Conservation (phyloP, 1,284 basidiomycete species). For the Ganoderma sinense region DNA sequence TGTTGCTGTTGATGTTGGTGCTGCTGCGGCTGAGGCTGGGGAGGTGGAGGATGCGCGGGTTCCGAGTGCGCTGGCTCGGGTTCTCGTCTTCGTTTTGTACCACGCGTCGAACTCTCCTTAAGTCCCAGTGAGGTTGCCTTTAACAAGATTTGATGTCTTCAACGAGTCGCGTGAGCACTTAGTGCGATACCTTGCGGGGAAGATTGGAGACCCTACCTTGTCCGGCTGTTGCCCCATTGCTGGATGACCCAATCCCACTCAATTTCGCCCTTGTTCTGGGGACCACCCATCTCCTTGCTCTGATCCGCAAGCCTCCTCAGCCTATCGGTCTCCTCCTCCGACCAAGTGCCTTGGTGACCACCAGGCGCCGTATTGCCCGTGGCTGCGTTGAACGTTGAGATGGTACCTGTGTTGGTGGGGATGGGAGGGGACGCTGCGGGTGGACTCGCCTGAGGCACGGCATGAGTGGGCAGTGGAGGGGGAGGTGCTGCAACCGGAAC, state of each 20-base stretch:
- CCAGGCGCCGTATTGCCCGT: conserved; percentile 49
- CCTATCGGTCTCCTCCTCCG: conserved; percentile 74
- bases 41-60: conserved; percentile 41
- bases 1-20: conserved; percentile 8
- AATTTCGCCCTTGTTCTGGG: conserved; percentile 58
- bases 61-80: conserved; percentile 43
- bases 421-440: conserved; percentile 25
- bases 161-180: background rate
- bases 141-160: conserved; percentile 78
- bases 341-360: conserved; percentile 76
- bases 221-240: conserved; percentile 74
- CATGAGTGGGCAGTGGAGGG: background rate
- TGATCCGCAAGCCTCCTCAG: conserved; percentile 73
- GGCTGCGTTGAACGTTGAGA: conserved; percentile 44
- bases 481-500: conserved; percentile 21
- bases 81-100: conserved; percentile 67
- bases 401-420: conserved; percentile 41
- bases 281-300: conserved; percentile 51
- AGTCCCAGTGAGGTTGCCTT: conserved; percentile 78
- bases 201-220: conserved; percentile 54
- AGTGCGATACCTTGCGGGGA: background rate
- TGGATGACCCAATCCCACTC: conserved; percentile 80
- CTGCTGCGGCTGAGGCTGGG: conserved; percentile 32
- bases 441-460: conserved; percentile 8
- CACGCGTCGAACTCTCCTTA: conserved; percentile 74